Base-by-base conservation (phyloP, 352 stramenopile genomes). In the Phytopythium sindhum region DNA sequence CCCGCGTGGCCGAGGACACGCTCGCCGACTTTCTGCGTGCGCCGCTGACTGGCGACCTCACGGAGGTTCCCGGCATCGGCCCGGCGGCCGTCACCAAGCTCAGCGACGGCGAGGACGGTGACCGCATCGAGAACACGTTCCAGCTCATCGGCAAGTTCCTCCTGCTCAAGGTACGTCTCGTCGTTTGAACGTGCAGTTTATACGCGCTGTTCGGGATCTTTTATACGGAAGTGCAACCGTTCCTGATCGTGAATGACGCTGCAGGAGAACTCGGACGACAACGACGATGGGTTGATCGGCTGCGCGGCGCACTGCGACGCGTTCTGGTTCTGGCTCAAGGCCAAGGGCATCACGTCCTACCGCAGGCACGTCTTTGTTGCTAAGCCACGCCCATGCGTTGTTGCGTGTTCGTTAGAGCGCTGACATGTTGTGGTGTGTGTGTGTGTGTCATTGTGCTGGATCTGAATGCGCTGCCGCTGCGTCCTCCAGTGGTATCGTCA, bases 311-410 rank as follows among this genome's bases (percentile, higher is more conserved):
- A 99, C 75, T 98, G 92, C 57, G 86, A 99, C 73, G 93, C 95
- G 59, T 99, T 99, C 63, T 99, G 95, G 95, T 95, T 93, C 72
- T 99, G 88, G 86, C 86, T 99, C 50, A 97, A 98, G 73, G 75
- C 84, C 29, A 98, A 97, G 78, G 95, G 95, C 55, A 98, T 99
- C 72, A 91, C 82, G 57, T 82, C 95, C 0, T 97, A 98, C 80
- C 88, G 97, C 75, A 94, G 85, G 85, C 92, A 53, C 51, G 65
- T 57, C 39, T 2, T 24, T 64, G 33, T 2, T 63, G 50, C 14
- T 11, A 10, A 14, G 31, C 31, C 9, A 9, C 31, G 31, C 31
- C 4, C 9, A 9, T 35, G 31, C 31, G 31, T 8, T 8, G 8
- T 35, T 35, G 31, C 31, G 31, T 35, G 1, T 23, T n/a, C 4